Evolutionary conservation across 495 filamentous ascomycete species (phyloP), one percentile per base, ranked within the genome.

Genomic region (Penicillium samsonianum): DNA sequence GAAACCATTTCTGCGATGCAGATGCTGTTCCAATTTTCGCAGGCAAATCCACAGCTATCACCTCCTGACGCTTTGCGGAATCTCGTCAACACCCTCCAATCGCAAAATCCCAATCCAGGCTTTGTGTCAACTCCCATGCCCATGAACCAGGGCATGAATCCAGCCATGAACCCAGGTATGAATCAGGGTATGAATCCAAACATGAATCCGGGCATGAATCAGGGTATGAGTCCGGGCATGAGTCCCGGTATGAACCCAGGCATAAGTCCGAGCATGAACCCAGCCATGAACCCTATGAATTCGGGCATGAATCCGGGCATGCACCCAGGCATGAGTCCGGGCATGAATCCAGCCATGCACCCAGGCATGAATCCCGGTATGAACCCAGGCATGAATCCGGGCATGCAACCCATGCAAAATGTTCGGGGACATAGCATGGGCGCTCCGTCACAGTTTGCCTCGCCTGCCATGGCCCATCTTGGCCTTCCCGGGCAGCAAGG

Each of bases 1-100:
- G 88, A 92, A 68, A 86, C 88, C 16, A 84, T 91, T 55, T 87
- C 86, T 8, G 82, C 85, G 54, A 90, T 92, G 87, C 84, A 81
- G 65, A 77, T 84, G 28, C 61, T 90, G 4, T 88, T 89, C 68
- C 70, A 73, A 33, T 88, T 76, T 58, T 85, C 82, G 22, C 83
- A 86, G 37, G 58, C 74, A 16, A 77, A 89, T 55, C 79, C 83
- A 0, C 73, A 80, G 3, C 62, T 88, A 9, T 75, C 82, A 1
- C 83, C 88, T 1, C 82, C 84, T 25, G 72, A 79, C 37, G 85
- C 86, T 2, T 78, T 91, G 23, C 79, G 84, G 16, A 81, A 82
- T 59, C 86, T 86, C 42, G 81, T 87, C 40, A 71, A 61, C 33
- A 65, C 67, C 9, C 61, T 81, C 25, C 72, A 73, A 28, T 60